Evolutionary conservation across 2,329 filamentous ascomycete genomes (phyloP), one percentile per base, ranked within the genome.

Genomic region (Geosmithia morbida): DNA sequence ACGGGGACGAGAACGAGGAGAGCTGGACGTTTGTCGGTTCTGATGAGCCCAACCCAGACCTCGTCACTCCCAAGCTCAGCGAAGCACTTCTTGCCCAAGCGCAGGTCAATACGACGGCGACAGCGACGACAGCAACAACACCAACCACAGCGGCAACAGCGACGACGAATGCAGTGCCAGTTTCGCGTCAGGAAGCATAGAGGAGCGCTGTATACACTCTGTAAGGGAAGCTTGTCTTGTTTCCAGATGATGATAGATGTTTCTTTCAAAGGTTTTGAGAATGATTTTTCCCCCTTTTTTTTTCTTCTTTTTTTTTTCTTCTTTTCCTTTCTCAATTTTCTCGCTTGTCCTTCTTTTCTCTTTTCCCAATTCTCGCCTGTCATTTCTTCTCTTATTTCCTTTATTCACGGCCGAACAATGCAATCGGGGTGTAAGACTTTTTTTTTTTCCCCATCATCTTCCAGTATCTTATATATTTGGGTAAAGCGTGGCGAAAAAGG

Each of bases 1-100:
- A n/a, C 16, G 26, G 29, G 20, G 43, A 11, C 66, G 66, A 43
- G 81, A 81, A 26, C 80, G 82, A 84, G 51, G 87, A 94, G 60
- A 86, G 82, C 59, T 97, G 89, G 90, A 96, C 89, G 0, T 87
- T 96, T 63, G 75, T 96, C 18, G 87, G 86, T 6, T 66, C 63
- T 29, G 68, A 69, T 47, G 70, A 71, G 51, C 66, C 66, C 0
- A 69, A 72, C 44, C 63, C 67, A 1, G 68, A 71, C 16, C 61
- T 63, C 17, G 56, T 64, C 43, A 69, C 64, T 14, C 64, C 62
- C 58, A 64, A 63, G 48, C 53, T 69, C 46, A 65, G 63, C 51
- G 63, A 63, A 44, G 62, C 61, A 7, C 53, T 64, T 19, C 18
- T 40, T 33, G 30, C 19, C 45, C 11, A 33, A 19, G 30, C 17